Evolutionary conservation across 768 basidiomycete species (phyloP), one percentile per base, ranked within the genome.

Genomic region (Daedaleopsis sinensis): DNA sequence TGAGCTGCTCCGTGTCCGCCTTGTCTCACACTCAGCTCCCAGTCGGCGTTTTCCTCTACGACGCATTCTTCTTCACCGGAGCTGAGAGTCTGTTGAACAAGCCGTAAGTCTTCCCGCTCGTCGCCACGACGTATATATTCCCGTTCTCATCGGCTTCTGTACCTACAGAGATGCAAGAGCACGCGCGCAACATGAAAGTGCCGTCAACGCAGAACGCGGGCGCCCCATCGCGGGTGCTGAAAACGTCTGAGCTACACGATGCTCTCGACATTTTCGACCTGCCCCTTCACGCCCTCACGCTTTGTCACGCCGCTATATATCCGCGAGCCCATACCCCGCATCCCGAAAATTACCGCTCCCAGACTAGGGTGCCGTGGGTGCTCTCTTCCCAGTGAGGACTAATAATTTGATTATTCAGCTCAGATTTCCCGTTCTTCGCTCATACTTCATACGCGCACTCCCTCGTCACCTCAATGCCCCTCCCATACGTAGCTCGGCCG

Each of bases 41-140:
- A n/a, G 68, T 74, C 7, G 89, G 84, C 13, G 76, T 79, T 3
- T 71, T 84, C 57, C 61, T 84, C 42, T 91, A 91, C 64, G 89
- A 91, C 65, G 47, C 75, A 2, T 76, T 87, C 62, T 57, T 90
- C 57, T 88, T 81, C 72, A 78, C 77, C 3, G 88, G 85, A 18
- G 65, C 77, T 4, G 86, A 89, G 57, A 82, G 80, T 53, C 67
- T 82, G 24, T 59, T 87, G 49, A 86, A 87, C 69, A 75, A 71
- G 64, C 82, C 82, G 86, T 87, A 58, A 65, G 80, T 71, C 7
- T 38, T 36, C 38, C 13, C 35, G 1, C 44, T 15, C n/a, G 6
- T 23, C n/a, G 38, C 19, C 9, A 18, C 10, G 5, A 12, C 21
- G 2, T 18, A n/a, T n/a, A n/a, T n/a, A n/a, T 18, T 44, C 12